Conservation (phyloP, 1,139 yeast genomes). For the Candida pseudocylindracea region DNA sequence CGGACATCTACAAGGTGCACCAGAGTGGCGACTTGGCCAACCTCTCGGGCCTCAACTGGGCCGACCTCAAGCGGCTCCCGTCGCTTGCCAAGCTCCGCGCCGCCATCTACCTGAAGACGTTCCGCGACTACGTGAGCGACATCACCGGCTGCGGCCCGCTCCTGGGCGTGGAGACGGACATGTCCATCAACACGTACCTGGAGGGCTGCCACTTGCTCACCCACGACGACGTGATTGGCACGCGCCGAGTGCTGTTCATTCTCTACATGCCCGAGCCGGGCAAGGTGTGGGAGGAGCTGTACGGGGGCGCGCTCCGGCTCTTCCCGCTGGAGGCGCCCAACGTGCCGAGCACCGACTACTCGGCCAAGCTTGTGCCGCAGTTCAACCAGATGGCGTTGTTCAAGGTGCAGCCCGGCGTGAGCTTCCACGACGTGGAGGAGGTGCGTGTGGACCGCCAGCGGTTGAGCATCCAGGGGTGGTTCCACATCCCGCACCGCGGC, state of each 20-base stretch:
- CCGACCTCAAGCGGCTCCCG: conserved; percentile 53
- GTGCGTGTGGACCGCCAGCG: conserved; percentile 80
- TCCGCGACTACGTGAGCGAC: conserved; percentile 59
- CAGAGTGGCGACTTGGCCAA: conserved; percentile 96
- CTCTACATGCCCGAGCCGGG: conserved; percentile 87
- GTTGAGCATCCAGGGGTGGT: conserved; percentile 94
- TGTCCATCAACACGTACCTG: conserved; percentile 78
- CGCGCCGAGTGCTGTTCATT: conserved; percentile 82
- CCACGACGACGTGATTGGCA: conserved; percentile 95
- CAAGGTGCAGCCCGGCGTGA: conserved; percentile 86
- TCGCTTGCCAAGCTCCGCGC: conserved; percentile 57
- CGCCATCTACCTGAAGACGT: conserved; percentile 70
- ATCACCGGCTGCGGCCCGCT: conserved; percentile 80
- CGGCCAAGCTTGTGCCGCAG: conserved; percentile 59
- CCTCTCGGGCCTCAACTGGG: conserved; percentile 61
- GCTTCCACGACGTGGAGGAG: conserved; percentile 97
- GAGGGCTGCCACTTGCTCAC: conserved; percentile 87
- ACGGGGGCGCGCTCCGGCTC: conserved; percentile 82
- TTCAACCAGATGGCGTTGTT: conserved; percentile 94
- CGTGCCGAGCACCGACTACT: conserved; percentile 66
- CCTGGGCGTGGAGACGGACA: conserved; percentile 76
- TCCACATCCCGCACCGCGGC: conserved; percentile 86
- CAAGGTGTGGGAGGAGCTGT: conserved; percentile 60
- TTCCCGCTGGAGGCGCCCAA: conserved; percentile 78
- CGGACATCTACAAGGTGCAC: conserved; percentile 85